Percentiles rank a stretch among this genome's conserved stretches.
Conservation (phyloP, 305 asterid species). For the Fraxinus greggii region DNA sequence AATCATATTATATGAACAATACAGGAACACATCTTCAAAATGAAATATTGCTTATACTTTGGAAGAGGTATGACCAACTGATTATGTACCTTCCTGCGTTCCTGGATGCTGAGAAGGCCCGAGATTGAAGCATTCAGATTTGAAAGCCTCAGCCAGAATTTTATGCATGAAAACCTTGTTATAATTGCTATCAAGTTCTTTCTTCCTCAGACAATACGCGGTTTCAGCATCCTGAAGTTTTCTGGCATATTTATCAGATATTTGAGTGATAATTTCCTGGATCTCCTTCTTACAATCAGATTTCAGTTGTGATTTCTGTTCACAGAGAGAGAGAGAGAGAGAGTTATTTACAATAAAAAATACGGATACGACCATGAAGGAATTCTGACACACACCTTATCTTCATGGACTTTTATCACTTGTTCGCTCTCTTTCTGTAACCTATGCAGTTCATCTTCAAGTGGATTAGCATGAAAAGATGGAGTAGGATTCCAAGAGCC, state of each 20-base stretch:
- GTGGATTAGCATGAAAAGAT: constrained; percentile 37
- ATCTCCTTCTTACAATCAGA: constrained; percentile 59
- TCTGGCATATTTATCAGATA: constrained; percentile 44
- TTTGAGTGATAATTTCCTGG: constrained; percentile 47
- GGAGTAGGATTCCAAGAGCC: constrained; percentile 27
- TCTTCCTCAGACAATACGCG: constrained; percentile 30
- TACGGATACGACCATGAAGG: constrained; percentile 11
- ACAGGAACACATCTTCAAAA: neutral
- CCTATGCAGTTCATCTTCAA: constrained; percentile 46
- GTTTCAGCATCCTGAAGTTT: constrained; percentile 50
- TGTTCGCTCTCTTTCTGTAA: constrained; percentile 38
- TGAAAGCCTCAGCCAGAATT: constrained; percentile 55
- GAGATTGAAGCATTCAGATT: constrained; percentile 60
- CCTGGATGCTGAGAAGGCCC: constrained; percentile 45
- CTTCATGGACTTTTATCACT: constrained; percentile 37
- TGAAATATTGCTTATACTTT: neutral
- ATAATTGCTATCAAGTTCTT: constrained; percentile 38
- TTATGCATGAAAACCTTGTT: constrained; percentile 45
- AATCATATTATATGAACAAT: neutral
- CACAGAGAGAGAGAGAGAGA: constrained; percentile 22
- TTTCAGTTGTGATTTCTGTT: constrained; percentile 50
- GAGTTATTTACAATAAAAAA: constrained; percentile 1
- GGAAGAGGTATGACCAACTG: constrained; percentile 11
- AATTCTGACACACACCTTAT: constrained; percentile 39
- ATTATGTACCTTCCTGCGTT: constrained; percentile 53